phyloP scores from a whole-genome alignment of 257 asterid genomes.

The Solanum paucissectum region DNA sequence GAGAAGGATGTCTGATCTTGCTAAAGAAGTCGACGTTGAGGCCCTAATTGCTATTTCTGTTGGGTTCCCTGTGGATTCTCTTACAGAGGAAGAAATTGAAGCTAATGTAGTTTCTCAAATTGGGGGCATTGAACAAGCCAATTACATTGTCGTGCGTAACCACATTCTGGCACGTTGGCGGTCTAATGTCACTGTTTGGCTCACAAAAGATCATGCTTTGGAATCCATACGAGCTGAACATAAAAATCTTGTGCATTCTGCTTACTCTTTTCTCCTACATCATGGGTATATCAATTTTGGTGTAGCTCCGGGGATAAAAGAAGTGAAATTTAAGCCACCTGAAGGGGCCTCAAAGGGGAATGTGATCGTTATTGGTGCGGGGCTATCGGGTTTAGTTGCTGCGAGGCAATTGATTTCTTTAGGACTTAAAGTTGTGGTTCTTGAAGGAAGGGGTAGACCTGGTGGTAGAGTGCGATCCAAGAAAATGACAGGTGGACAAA shows the following conservation, averaged over 20 bases:
- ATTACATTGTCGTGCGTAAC: slow-evolving; percentile 85
- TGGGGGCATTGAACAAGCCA: slow-evolving; percentile 71
- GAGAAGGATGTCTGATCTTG: slow-evolving; percentile 49
- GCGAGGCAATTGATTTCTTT: slow-evolving; percentile 79
- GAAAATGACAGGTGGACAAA: slow-evolving; percentile 60
- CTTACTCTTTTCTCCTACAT: slow-evolving; percentile 62
- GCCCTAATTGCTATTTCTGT: slow-evolving; percentile 92
- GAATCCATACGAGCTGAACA: slow-evolving; percentile 95
- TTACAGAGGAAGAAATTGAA: slow-evolving; percentile 94
- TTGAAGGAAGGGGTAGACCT: slow-evolving; percentile 76
- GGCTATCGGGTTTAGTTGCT: slow-evolving; percentile 83
- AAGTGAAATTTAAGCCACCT: slow-evolving; percentile 31
- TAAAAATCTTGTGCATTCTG: slow-evolving; percentile 66
- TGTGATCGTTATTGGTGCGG: slow-evolving; percentile 80
- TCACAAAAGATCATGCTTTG: slow-evolving; percentile 81
- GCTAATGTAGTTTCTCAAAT: slow-evolving; percentile 80
- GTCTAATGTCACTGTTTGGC: slow-evolving; percentile 71
- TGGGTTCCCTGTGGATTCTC: slow-evolving; percentile 88
- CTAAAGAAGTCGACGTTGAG: slow-evolving; percentile 81
- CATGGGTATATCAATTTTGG: slow-evolving; percentile 94
- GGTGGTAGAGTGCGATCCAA: slow-evolving; percentile 88
- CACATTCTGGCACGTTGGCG: slow-evolving; percentile 92
- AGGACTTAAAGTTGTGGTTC: slow-evolving; percentile 78
- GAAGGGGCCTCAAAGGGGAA: slow-evolving; percentile 41
- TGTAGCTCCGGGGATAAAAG: slow-evolving; percentile 65